Percentiles rank a stretch among this genome's conserved stretches.
Evolutionary conservation across 2,329 filamentous ascomycete genomes (phyloP).

Genomic region (Penicillium hordei): DNA sequence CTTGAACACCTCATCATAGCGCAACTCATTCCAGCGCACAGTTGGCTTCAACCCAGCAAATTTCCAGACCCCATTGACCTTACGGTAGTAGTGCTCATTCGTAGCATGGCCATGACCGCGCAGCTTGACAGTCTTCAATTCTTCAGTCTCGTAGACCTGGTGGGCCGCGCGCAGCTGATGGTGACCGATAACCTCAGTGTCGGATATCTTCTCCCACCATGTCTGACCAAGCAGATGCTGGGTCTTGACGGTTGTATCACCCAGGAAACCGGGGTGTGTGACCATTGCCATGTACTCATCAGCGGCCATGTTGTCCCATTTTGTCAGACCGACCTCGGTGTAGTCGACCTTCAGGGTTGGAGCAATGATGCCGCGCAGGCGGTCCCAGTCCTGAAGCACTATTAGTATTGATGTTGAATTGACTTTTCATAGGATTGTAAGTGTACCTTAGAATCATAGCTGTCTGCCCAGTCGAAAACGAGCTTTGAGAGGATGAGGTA

Average conservation of each 20-base stretch:
- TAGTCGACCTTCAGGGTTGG: conserved; percentile 61
- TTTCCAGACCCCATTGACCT: conserved; percentile 62
- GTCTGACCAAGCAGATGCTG: conserved; percentile 64
- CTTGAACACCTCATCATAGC: conserved; percentile 57
- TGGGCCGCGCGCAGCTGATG: conserved; percentile 64
- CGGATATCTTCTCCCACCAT: conserved; percentile 59
- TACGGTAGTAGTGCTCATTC: conserved; percentile 59
- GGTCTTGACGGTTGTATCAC: conserved; percentile 61
- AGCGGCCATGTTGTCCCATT: conserved; percentile 62
- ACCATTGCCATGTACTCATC: conserved; percentile 63
- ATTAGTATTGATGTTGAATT: neutral
- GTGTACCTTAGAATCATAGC: conserved; percentile 45
- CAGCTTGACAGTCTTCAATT: conserved; percentile 50
- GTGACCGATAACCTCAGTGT: conserved; percentile 60
- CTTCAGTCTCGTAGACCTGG: conserved; percentile 59
- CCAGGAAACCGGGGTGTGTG: conserved; percentile 57
- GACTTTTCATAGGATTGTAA: neutral
- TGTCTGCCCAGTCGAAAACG: conserved; percentile 47
- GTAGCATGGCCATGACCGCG: conserved; percentile 62
- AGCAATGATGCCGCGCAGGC: conserved; percentile 45
- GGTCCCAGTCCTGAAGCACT: conserved; percentile 41
- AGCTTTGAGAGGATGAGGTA: conserved; percentile 36
- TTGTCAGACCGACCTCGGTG: conserved; percentile 60
- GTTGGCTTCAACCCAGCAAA: conserved; percentile 58
- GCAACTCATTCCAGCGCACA: conserved; percentile 59